Evolutionary conservation across 2,329 filamentous ascomycete species (phyloP).

Genomic region (Penicillium carneum): DNA sequence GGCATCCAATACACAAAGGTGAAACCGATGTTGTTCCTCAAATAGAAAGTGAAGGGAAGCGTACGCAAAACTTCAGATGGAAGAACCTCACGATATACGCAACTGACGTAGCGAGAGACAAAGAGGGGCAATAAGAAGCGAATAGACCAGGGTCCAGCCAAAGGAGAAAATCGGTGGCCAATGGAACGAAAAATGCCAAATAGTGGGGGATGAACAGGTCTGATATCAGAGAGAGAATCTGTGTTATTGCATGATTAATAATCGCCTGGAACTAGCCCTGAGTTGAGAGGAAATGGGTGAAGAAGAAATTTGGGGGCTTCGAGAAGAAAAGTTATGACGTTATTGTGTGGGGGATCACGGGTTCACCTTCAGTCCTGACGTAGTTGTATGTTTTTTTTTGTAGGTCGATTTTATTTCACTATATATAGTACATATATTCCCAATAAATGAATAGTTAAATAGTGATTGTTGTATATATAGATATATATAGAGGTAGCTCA

Average conservation of each 20-base stretch:
- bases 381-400: not conserved
- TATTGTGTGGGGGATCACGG: constrained; percentile 39
- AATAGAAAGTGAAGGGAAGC: not conserved
- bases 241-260: constrained; percentile 35
- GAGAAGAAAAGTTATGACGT: constrained; percentile 37
- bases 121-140: constrained; percentile 31
- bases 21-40: not conserved
- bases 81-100: constrained; percentile 3
- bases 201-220: constrained; percentile 19
- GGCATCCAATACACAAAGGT: not conserved
- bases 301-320: constrained; percentile 30
- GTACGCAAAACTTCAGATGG: not conserved
- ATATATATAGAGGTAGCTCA: not conserved
- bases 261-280: constrained; percentile 9
- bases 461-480: not conserved
- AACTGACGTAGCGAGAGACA: constrained; percentile 14
- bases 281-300: constrained; percentile 20
- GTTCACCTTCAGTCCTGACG: constrained; percentile 28
- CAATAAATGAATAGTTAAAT: too few species aligned
- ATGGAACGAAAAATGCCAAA: constrained; percentile 9
- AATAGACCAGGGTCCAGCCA: constrained; percentile 31
- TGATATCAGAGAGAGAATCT: constrained; percentile 24
- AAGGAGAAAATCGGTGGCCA: constrained; percentile 11
- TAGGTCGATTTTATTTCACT: not conserved
- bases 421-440: not conserved